phyloP scores from a whole-genome alignment of 1,139 yeast species.

The Groenewaldozyma sp. region DNA sequence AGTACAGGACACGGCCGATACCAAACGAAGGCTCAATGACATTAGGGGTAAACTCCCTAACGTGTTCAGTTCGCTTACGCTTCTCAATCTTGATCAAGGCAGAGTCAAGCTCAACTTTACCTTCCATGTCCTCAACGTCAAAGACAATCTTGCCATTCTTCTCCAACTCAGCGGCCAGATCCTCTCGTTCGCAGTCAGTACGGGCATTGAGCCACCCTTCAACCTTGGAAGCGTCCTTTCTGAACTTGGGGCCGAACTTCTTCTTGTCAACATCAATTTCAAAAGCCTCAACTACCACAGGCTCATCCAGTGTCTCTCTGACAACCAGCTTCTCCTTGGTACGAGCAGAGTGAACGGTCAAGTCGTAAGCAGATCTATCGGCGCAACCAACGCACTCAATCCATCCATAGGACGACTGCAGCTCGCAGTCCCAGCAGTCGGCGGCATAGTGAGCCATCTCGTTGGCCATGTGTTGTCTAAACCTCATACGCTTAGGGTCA shows the following conservation, averaged over 20 bases:
- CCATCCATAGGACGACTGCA: slow-evolving; percentile 96
- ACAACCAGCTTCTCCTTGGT: slow-evolving; percentile 93
- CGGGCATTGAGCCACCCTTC: slow-evolving; percentile 69
- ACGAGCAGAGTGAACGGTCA: slow-evolving; percentile 88
- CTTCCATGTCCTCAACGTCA: slow-evolving; percentile 52
- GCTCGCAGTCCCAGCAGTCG: slow-evolving; percentile 99
- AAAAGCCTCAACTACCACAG: slow-evolving; percentile 69
- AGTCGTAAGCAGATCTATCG: slow-evolving; percentile 96
- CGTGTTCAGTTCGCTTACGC: slow-evolving; percentile 74
- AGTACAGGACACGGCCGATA: slow-evolving; percentile 93
- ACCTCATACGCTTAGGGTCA: slow-evolving; percentile 72
- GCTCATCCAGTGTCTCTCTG: slow-evolving; percentile 79
- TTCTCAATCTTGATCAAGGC: slow-evolving; percentile 67
- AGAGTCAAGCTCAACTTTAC: slow-evolving; percentile 58
- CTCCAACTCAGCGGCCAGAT: slow-evolving; percentile 58
- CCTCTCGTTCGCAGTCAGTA: slow-evolving; percentile 80
- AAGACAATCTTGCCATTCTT: slow-evolving; percentile 57
- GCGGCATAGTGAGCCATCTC: slow-evolving; percentile 99
- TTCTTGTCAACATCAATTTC: slow-evolving; percentile 87
- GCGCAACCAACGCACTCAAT: slow-evolving; percentile 99
- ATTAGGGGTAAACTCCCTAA: slow-evolving; percentile 93
- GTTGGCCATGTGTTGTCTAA: slow-evolving; percentile 97
- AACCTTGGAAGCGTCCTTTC: slow-evolving; percentile 91
- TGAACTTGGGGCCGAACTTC: slow-evolving; percentile 94
- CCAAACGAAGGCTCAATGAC: slow-evolving; percentile 99